A percentile compares a stretch with the other conserved stretches of the same genome.
These are phyloP conservation scores for Handroanthus guayacan DNA, from an alignment of 257 asterid species.

Conservation along the genomic window DNA sequence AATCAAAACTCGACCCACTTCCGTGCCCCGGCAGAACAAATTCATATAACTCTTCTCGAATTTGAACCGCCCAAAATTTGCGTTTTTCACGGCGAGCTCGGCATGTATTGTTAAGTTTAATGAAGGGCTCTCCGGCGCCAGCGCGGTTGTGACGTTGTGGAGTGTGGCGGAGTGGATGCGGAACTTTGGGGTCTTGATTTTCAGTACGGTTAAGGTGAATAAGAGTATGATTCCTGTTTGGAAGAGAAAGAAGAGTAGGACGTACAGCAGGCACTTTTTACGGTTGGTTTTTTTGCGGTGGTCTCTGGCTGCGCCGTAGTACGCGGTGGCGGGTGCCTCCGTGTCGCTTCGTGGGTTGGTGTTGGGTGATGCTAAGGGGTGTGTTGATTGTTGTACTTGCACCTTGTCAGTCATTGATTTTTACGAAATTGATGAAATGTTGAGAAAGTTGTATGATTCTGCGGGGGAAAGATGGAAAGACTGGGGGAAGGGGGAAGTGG, in stretches of 20 bases:
- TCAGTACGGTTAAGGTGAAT: conserved; percentile 45
- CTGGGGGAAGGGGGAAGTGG: too few relatives aligned
- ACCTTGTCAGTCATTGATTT: conserved; percentile 26
- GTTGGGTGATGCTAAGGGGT: conserved; percentile 19
- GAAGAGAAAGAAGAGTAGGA: conserved; percentile 39
- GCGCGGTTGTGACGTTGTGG: conserved; percentile 1
- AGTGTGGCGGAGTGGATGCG: conserved; percentile 39
- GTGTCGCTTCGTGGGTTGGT: conserved; percentile 26
- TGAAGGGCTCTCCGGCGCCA: conserved; percentile 21
- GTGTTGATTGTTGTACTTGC: conserved; percentile 23
- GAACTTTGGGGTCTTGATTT: conserved; percentile 47
- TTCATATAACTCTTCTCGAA: conserved; percentile 30
- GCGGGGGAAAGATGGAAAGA: neutral
- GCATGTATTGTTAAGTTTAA: conserved; percentile 37
- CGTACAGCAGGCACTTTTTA: conserved; percentile 36
- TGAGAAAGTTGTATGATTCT: neutral
- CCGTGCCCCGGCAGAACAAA: conserved; percentile 35
- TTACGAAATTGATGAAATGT: neutral
- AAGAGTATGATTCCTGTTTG: conserved; percentile 46
- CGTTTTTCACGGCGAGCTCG: conserved; percentile 47
- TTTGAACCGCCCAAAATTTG: conserved; percentile 51
- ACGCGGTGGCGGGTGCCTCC: conserved; percentile 21
- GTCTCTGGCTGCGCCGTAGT: neutral
- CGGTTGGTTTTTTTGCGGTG: conserved; percentile 37
- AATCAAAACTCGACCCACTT: conserved; percentile 40